phyloP scores from a whole-genome alignment of 345 rosid genomes.

The Arabidopsis suecica region DNA sequence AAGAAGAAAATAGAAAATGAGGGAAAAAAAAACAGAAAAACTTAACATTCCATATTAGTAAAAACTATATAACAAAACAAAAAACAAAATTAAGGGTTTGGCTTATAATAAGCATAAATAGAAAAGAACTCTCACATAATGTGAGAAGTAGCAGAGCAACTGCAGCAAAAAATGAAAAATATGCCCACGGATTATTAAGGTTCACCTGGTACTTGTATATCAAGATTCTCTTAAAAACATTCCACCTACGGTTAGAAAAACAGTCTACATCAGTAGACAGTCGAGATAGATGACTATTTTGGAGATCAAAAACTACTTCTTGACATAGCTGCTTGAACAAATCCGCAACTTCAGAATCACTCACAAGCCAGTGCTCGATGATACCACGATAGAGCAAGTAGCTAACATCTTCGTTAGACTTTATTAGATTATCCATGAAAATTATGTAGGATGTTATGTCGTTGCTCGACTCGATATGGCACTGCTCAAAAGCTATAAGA shows the following conservation, averaged over 20 bases:
- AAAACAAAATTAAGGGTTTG: background rate
- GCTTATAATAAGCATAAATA: constrained; percentile 67
- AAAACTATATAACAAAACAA: too few relatives aligned
- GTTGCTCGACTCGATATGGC: constrained; percentile 10
- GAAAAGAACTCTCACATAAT: constrained; percentile 64
- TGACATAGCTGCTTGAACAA: constrained; percentile 74
- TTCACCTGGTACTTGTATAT: constrained; percentile 61
- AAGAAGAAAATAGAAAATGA: too few relatives aligned
- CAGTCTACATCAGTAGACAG: constrained; percentile 63
- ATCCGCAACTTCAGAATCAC: constrained; percentile 79
- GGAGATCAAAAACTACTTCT: constrained; percentile 72
- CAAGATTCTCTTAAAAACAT: constrained; percentile 67
- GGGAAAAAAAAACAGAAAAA: background rate
- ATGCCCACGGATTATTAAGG: constrained; percentile 76
- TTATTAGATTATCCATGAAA: constrained; percentile 74
- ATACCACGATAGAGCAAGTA: constrained; percentile 72
- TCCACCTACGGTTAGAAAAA: constrained; percentile 70
- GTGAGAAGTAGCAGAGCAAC: constrained; percentile 64
- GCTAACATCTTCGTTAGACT: constrained; percentile 68
- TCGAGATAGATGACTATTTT: constrained; percentile 59
- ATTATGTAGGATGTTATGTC: constrained; percentile 23
- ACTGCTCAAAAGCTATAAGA: constrained; percentile 22
- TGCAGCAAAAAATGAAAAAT: constrained; percentile 68
- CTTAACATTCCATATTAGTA: background rate
- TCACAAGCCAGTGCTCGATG: constrained; percentile 83